phyloP scores from a whole-genome alignment of 2,329 filamentous ascomycete genomes.

The Trichoderma atroviride region DNA sequence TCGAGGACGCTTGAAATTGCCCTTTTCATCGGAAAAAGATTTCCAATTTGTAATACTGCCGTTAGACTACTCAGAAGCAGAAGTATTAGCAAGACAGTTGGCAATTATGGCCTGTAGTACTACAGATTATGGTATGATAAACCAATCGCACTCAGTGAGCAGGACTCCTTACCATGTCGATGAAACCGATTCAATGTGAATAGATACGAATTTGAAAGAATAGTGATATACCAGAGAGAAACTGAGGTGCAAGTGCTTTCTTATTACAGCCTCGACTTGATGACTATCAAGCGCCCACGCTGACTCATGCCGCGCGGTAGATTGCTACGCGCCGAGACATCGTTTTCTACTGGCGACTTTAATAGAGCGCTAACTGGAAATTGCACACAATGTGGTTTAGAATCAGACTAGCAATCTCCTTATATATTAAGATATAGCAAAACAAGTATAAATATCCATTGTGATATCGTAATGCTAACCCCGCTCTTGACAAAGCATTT shows the following conservation, averaged over 20 bases:
- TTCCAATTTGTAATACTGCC: constrained; percentile 77
- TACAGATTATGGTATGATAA: background rate
- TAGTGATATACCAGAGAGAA: background rate
- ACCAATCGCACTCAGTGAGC: background rate
- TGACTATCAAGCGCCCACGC: background rate
- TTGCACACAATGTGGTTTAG: background rate
- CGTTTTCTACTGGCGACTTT: background rate
- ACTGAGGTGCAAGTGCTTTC: background rate
- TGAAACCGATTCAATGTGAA: background rate
- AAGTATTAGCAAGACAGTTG: background rate
- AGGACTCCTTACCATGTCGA: background rate
- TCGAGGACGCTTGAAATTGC: constrained; percentile 87
- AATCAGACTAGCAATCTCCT: background rate
- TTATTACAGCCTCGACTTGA: background rate
- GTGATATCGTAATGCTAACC: background rate
- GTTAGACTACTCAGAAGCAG: background rate
- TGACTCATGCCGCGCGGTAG: constrained; percentile 23
- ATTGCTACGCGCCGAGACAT: background rate
- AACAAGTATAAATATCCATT: background rate
- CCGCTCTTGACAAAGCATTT: no score
- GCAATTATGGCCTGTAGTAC: background rate
- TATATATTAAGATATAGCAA: background rate
- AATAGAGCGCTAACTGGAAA: background rate
- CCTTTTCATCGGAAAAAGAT: constrained; percentile 70
- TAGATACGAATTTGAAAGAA: background rate